Evolutionary conservation across 768 basidiomycete genomes (phyloP).

Genomic region (Rhizopogon rudus): DNA sequence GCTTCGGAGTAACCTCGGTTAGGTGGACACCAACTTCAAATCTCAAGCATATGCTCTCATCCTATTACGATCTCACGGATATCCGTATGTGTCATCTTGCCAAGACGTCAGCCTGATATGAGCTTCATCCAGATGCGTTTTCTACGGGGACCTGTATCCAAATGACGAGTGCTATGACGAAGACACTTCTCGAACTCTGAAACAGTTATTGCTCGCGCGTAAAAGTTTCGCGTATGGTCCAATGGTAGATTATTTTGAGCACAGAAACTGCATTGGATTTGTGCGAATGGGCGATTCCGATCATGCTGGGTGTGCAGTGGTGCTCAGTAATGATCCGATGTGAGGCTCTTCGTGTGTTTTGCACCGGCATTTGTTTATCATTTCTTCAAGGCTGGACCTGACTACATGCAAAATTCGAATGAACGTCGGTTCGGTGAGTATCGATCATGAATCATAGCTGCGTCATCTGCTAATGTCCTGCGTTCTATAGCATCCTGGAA

Average conservation of each 20-base stretch:
- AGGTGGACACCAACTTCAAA: conserved; percentile 74
- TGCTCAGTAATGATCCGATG: conserved; percentile 58
- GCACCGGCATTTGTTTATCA: conserved; percentile 66
- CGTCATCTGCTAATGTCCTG: background rate
- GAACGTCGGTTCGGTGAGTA: conserved; percentile 59
- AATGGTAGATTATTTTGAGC: conserved; percentile 53
- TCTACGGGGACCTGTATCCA: conserved; percentile 80
- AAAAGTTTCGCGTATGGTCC: conserved; percentile 64
- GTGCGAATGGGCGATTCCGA: conserved; percentile 56
- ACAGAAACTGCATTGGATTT: conserved; percentile 70
- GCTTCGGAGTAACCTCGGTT: background rate
- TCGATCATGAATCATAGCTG: conserved; percentile 2
- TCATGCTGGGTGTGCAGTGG: conserved; percentile 62
- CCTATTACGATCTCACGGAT: conserved; percentile 61
- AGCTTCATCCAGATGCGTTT: conserved; percentile 59
- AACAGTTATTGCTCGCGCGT: conserved; percentile 53
- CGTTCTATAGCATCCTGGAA: conserved; percentile 16
- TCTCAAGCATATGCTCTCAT: conserved; percentile 79
- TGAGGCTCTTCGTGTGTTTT: conserved; percentile 47
- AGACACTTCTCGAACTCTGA: conserved; percentile 45
- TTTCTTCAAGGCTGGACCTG: background rate
- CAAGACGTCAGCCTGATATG: background rate
- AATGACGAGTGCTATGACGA: conserved; percentile 64
- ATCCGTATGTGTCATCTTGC: conserved; percentile 53
- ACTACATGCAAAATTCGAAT: conserved; percentile 43